Evolutionary conservation across 2,329 filamentous ascomycete species (phyloP).

Genomic region (Penicillium sp.): DNA sequence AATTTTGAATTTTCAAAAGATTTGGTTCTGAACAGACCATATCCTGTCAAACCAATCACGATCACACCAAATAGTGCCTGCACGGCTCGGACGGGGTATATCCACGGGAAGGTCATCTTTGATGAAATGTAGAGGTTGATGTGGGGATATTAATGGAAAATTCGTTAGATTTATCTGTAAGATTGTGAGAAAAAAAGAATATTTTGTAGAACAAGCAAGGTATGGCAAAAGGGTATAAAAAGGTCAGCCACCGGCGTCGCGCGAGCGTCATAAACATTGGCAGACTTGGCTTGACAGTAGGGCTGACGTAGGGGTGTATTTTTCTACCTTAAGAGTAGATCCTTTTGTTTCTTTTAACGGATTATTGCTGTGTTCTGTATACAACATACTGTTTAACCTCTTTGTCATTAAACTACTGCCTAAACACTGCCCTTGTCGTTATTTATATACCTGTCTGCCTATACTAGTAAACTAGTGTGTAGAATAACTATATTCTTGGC

Average conservation of each 20-base stretch:
- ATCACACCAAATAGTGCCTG: slow-evolving; percentile 69
- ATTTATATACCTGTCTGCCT: slow-evolving; percentile 1
- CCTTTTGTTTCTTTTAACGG: background rate
- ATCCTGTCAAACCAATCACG: slow-evolving; percentile 71
- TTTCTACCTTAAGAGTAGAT: no score
- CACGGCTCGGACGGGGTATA: slow-evolving; percentile 59
- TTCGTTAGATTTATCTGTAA: background rate
- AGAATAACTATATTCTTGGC: background rate
- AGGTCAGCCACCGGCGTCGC: slow-evolving; percentile 21
- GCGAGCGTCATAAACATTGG: slow-evolving; percentile 18
- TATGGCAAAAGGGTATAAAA: background rate
- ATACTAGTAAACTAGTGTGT: no score
- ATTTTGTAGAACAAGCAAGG: background rate
- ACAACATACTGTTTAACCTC: no score
- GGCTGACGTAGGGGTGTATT: slow-evolving; percentile 3
- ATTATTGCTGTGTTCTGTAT: background rate
- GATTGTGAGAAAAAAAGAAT: background rate
- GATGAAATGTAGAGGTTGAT: background rate
- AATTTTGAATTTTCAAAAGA: no score
- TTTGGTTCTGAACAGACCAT: slow-evolving; percentile 54
- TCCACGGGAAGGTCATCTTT: slow-evolving; percentile 27
- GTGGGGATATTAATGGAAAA: background rate
- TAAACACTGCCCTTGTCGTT: background rate
- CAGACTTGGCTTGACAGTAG: slow-evolving; percentile 4
- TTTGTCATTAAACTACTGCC: background rate